Evolutionary conservation across 805 yeast species (phyloP).

Genomic region (Alloascoidea africana): DNA sequence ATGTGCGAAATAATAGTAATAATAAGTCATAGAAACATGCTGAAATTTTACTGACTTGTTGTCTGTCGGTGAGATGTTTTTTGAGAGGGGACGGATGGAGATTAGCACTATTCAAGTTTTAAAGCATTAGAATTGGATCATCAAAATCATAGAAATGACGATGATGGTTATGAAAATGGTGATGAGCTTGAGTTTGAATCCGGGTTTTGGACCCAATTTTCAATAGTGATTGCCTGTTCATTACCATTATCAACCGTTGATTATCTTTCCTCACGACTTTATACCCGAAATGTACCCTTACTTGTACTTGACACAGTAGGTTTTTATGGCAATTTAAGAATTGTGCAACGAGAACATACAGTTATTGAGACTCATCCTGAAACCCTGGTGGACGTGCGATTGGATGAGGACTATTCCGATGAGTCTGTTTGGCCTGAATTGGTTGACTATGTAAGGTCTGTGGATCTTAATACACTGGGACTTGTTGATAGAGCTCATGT

Average conservation of each 20-base stretch:
- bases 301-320: conserved; percentile 39
- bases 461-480: conserved; percentile 30
- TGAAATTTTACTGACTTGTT: too few species aligned
- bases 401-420: too few species aligned
- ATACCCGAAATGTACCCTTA: conserved; percentile 35
- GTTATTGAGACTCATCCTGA: conserved; percentile 65
- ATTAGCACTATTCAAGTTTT: too few species aligned
- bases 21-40: too few species aligned
- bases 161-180: too few species aligned
- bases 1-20: too few species aligned
- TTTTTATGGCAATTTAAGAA: conserved; percentile 44
- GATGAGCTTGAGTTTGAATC: too few species aligned
- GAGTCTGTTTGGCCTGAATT: conserved; percentile 66
- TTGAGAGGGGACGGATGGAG: too few species aligned
- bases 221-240: conserved; percentile 31
- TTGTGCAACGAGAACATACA: conserved; percentile 41
- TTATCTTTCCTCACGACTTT: conserved; percentile 22
- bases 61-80: too few species aligned
- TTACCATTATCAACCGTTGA: conserved; percentile 13
- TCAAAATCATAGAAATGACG: too few species aligned
- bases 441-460: conserved; percentile 28
- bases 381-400: conserved; percentile 45
- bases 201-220: conserved; percentile 32
- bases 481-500: conserved; percentile 36
- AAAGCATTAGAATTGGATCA: too few species aligned